These are phyloP conservation scores for Rhizoclosmatium globosum DNA, from an alignment of 192 early-diverging fungal genomes.

Conservation along the genomic window DNA sequence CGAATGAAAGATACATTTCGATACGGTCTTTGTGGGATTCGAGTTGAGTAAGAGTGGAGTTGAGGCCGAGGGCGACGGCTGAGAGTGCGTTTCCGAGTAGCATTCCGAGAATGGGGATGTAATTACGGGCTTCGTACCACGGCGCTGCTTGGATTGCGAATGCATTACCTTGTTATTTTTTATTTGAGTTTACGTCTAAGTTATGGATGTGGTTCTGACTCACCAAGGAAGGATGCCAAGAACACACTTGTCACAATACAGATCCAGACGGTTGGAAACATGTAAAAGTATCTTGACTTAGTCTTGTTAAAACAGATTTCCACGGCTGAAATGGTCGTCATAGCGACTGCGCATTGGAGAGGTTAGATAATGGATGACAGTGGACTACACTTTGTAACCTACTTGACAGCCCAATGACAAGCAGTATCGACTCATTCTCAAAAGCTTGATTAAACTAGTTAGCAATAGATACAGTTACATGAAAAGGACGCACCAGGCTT, in stretches of 20 bases:
- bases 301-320: conserved; percentile 68
- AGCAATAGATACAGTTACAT: too few species aligned
- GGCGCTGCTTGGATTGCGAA: conserved; percentile 76
- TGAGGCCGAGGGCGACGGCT: conserved; percentile 40
- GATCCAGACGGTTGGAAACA: conserved; percentile 66
- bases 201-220: neutral
- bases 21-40: conserved; percentile 46
- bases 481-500: conserved; percentile 29
- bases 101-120: conserved; percentile 91
- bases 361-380: conserved; percentile 33
- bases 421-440: conserved; percentile 5
- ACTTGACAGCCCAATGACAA: conserved; percentile 4
- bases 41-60: conserved; percentile 33
- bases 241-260: conserved; percentile 62
- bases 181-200: neutral
- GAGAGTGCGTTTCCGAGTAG: conserved; percentile 73
- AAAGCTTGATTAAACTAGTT: neutral
- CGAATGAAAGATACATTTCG: conserved; percentile 73
- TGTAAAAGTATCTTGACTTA: conserved; percentile 73
- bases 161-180: conserved; percentile 52
- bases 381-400: neutral
- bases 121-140: conserved; percentile 75
- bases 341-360: conserved; percentile 10
- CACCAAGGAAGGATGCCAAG: conserved; percentile 64
- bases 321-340: conserved; percentile 37